Evolutionary conservation across 2,329 filamentous ascomycete genomes (phyloP).

Genomic region (Microcyclospora tardicrescens): DNA sequence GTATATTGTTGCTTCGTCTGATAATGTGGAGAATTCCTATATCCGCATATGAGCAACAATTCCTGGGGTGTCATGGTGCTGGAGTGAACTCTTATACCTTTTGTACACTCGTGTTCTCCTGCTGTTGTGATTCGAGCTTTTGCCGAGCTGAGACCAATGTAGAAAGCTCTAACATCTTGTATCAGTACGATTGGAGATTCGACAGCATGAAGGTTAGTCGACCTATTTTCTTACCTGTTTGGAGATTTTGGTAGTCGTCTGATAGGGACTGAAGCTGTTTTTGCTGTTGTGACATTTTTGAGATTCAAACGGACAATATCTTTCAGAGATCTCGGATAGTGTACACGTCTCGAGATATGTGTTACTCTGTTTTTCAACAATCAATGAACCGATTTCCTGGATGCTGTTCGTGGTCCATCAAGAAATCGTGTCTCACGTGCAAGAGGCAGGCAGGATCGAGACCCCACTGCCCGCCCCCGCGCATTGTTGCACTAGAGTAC

Average conservation of each 20-base stretch:
- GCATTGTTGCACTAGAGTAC: too few relatives aligned
- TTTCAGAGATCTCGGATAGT: too few relatives aligned
- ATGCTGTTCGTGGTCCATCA: too few relatives aligned
- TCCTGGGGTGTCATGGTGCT: conserved; percentile 1
- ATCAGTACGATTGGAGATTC: background rate
- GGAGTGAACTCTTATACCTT: conserved; percentile 40
- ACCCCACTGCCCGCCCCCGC: too few relatives aligned
- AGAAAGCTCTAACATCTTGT: conserved; percentile 56
- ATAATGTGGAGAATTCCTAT: conserved; percentile 69
- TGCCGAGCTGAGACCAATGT: conserved; percentile 65
- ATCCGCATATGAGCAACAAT: background rate
- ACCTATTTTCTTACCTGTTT: conserved; percentile 49
- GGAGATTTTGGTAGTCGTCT: conserved; percentile 76
- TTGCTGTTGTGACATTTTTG: conserved; percentile 40
- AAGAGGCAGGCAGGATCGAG: too few relatives aligned
- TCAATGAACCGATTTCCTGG: too few relatives aligned
- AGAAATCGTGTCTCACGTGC: too few relatives aligned
- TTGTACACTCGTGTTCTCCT: conserved; percentile 82
- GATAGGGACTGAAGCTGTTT: conserved; percentile 69
- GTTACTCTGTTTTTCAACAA: too few relatives aligned
- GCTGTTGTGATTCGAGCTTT: conserved; percentile 83
- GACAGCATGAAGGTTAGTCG: background rate
- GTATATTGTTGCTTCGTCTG: conserved; percentile 80
- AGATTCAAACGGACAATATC: background rate
- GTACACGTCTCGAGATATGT: too few relatives aligned